Base-by-base conservation (phyloP, 108 stramenopile species). In the Asterionellopsis glacialis region DNA sequence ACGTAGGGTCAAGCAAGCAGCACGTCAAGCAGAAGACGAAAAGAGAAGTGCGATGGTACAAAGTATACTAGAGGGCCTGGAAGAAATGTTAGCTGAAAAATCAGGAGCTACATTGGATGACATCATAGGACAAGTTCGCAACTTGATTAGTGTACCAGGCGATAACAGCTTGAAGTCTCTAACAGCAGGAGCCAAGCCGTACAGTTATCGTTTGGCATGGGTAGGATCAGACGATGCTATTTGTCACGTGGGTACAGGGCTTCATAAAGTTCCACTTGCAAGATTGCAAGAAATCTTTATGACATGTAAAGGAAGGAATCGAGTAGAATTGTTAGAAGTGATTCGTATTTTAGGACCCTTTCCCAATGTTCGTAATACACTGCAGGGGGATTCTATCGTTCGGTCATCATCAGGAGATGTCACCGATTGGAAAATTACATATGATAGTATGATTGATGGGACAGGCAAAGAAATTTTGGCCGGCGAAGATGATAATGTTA, bases 291-390 rank as follows among this genome's bases (percentile, higher is more conserved):
- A 91, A 70, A 68, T 91, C 3, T 94, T 81, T 61, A 43, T 91
- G 27, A 70, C 68, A 28, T 62, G 59, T 43, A 22, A 73, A 0
- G 77, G 74, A 51, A 61, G 55, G 42, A 72, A 81, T 66, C 70
- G 75, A 47, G 63, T 89, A 47, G 72, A 78, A 64, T 55, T 86
- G 52, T 38, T 76, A 12, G 93, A 94, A 77, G 93, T 91, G 3
- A 94, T 94, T 67, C 84, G 90, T 9, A 73, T 94, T 41, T 43
- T 91, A 48, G 93, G 93, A 43, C 93, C 93, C 21, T 94, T 91
- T 68, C 93, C 93, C 4, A 94, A 89, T 61, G 84, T 91, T 11
- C 57, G 76, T 42, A 94, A 94, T 76, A 85, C 74, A 2, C 61
- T 94, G 15, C 51, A 70, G 43, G 93, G 93, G 21, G 69, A 69